Conservation (phyloP, 805 yeast species). For the Scheffersomyces ergatensis region DNA sequence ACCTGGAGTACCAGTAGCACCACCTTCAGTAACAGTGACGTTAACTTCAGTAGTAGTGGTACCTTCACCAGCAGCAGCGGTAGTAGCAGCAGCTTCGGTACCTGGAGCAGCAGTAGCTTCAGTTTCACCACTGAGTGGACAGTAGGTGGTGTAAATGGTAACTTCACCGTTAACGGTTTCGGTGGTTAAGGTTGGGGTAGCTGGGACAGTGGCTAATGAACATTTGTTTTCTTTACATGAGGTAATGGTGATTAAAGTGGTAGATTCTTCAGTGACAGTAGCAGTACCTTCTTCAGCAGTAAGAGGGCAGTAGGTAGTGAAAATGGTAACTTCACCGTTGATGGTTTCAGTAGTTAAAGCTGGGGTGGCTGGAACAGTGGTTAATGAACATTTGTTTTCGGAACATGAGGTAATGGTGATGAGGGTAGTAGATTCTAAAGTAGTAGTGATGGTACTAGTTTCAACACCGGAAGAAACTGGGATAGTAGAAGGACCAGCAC, state of each 20-base stretch:
- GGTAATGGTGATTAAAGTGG: too few species aligned
- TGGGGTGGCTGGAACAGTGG: slow-evolving; percentile 25
- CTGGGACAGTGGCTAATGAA: slow-evolving; percentile 17
- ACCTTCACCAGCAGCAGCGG: slow-evolving; percentile 7
- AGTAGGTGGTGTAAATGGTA: slow-evolving; percentile 33
- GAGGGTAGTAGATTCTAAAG: slow-evolving; percentile 10
- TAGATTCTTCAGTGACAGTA: slow-evolving; percentile 11
- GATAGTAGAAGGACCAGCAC: slow-evolving; percentile 1
- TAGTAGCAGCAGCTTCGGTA: slow-evolving; percentile 7
- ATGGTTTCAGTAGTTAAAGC: slow-evolving; percentile 20
- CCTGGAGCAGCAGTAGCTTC: slow-evolving; percentile 19
- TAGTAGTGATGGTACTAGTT: slow-evolving; percentile 10
- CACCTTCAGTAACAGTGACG: slow-evolving; percentile 9
- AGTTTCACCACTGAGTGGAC: slow-evolving; percentile 30
- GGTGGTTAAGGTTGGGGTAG: slow-evolving; percentile 23
- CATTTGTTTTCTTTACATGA: too few species aligned
- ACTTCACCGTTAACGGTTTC: slow-evolving; percentile 19
- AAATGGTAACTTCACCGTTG: slow-evolving; percentile 29
- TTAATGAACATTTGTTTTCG: slow-evolving; percentile 26
- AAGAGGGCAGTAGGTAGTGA: slow-evolving; percentile 36
- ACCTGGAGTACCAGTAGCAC: slow-evolving; percentile 8
- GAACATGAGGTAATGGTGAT: slow-evolving; percentile 33
- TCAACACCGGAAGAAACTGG: slow-evolving; percentile 9
- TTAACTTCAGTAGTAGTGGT: slow-evolving; percentile 5
- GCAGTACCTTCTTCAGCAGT: slow-evolving; percentile 14